Conservation (phyloP, 176 grass and related monocot species). For the barley (Hordeum vulgare) region DNA sequence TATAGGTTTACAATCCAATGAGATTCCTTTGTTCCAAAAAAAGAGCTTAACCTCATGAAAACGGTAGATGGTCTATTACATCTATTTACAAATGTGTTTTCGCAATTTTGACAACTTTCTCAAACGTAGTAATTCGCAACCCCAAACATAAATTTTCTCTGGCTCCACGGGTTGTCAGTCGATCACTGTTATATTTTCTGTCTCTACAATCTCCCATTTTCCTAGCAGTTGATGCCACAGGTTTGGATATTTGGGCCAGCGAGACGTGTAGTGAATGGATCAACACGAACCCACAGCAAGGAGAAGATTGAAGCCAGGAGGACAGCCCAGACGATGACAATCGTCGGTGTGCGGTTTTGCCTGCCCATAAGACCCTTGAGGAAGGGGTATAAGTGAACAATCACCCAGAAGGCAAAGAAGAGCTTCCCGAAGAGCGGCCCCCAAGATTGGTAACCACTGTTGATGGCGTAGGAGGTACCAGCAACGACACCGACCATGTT, state of each 20-base stretch:
- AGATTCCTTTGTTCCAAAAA: background rate
- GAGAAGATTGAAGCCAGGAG: conserved; percentile 88
- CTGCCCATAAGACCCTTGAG: conserved; percentile 94
- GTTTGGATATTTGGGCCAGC: conserved; percentile 69
- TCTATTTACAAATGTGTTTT: conserved; percentile 6
- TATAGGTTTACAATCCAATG: background rate
- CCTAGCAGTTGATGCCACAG: conserved; percentile 94
- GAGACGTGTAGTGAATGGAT: conserved; percentile 79
- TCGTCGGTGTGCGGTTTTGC: conserved; percentile 84
- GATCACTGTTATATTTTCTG: conserved; percentile 2
- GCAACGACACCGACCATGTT: conserved; percentile 86
- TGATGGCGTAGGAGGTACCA: conserved; percentile 85
- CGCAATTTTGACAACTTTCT: background rate
- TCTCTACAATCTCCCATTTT: conserved; percentile 33
- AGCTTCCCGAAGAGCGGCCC: conserved; percentile 90
- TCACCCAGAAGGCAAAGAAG: conserved; percentile 97
- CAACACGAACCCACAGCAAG: conserved; percentile 79
- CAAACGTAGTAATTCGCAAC: background rate
- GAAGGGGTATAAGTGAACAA: conserved; percentile 93
- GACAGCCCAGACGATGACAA: conserved; percentile 87
- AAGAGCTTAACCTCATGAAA: background rate
- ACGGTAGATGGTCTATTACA: background rate
- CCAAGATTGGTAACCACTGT: conserved; percentile 90
- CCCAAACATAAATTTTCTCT: background rate
- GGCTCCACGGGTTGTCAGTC: background rate